Evolutionary conservation across 208 protist genomes (phyloP).

Genomic region (Leishmania turanica): DNA sequence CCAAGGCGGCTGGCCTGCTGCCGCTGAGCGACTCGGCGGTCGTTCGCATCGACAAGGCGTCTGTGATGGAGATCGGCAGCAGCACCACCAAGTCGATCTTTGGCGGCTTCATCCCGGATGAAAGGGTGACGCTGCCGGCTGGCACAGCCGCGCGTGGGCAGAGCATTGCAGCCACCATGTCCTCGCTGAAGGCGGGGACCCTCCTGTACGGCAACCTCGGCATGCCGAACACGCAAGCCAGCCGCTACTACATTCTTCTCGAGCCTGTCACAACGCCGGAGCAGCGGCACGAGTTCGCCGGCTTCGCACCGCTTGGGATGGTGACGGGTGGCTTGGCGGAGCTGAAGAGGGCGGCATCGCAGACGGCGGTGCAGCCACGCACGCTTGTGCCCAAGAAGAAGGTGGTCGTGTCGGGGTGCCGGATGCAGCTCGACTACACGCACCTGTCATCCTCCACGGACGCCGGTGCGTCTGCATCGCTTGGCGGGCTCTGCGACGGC

Average conservation of each 20-base stretch:
- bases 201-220: constrained; percentile 72
- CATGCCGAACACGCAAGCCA: constrained; percentile 66
- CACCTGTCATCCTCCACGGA: constrained; percentile 2
- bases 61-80: constrained; percentile 75
- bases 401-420: constrained; percentile 44
- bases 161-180: constrained; percentile 43
- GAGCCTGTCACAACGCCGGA: constrained; percentile 30
- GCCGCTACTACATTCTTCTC: constrained; percentile 81
- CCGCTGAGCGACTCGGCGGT: constrained; percentile 66
- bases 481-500: neutral
- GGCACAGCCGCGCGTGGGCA: constrained; percentile 12
- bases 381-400: constrained; percentile 58
- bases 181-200: constrained; percentile 55
- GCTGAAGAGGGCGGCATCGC: constrained; percentile 36
- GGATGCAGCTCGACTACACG: constrained; percentile 44
- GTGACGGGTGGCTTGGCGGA: constrained; percentile 54
- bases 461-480: neutral
- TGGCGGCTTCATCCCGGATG: constrained; percentile 73
- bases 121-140: constrained; percentile 32
- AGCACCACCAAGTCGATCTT: constrained; percentile 87
- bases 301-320: constrained; percentile 63
- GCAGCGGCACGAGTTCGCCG: constrained; percentile 35
- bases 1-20: constrained; percentile 36
- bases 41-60: constrained; percentile 63
- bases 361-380: constrained; percentile 58